phyloP scores from a whole-genome alignment of 2,329 filamentous ascomycete species.

The Aspergillus melleus region DNA sequence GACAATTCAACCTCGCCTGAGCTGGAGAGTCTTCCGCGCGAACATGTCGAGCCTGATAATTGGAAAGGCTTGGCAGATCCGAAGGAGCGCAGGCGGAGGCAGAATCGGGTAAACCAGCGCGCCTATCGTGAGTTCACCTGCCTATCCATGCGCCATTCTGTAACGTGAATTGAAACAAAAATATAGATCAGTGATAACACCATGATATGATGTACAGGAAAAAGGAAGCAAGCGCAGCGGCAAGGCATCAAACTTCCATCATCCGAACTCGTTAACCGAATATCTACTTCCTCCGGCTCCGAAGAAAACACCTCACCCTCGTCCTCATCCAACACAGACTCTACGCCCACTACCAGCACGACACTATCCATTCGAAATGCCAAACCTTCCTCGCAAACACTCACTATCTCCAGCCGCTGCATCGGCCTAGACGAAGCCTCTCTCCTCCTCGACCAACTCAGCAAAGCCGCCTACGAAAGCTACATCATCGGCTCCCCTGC shows the following conservation, averaged over 20 bases:
- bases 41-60: conserved; percentile 11
- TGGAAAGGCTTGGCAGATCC: conserved; percentile 26
- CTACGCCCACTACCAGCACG: not conserved
- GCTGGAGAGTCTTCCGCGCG: not conserved
- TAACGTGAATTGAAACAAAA: not conserved
- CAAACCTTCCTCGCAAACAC: not conserved
- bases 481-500: conserved; percentile 24
- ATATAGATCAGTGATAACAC: not conserved
- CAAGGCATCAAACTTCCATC: not conserved
- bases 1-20: not conserved
- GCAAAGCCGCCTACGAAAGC: conserved; percentile 22
- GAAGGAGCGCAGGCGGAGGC: conserved; percentile 26
- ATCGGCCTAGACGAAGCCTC: not conserved
- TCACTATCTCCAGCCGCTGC: conserved; percentile 2
- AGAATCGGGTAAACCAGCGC: conserved; percentile 32
- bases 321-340: not conserved
- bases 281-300: not conserved
- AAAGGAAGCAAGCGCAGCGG: conserved; percentile 16
- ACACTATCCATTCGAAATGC: not conserved
- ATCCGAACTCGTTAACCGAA: not conserved
- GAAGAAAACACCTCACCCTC: not conserved
- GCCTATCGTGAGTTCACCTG: conserved; percentile 22
- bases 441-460: conserved; percentile 17
- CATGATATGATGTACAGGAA: conserved; percentile 13
- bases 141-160: not conserved